phyloP scores from a whole-genome alignment of 768 basidiomycete genomes.

The Trametes coccinea region DNA sequence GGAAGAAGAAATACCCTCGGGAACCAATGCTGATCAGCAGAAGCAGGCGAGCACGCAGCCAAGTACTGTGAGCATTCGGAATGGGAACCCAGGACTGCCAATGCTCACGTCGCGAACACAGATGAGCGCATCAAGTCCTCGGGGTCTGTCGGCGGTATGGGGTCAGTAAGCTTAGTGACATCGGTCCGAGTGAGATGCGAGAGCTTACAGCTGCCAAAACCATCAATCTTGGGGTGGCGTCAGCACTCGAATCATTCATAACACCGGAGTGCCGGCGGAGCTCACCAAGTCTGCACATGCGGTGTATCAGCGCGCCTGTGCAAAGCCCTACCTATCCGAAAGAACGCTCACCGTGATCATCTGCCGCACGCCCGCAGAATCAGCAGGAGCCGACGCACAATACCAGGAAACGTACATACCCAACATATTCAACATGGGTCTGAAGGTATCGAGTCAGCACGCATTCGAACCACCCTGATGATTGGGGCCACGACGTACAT shows the following conservation, averaged over 20 bases:
- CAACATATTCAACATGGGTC: conserved; percentile 87
- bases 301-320: conserved; percentile 3
- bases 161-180: not conserved
- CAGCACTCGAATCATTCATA: not conserved
- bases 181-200: not conserved
- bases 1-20: conserved; percentile 87
- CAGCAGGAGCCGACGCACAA: conserved; percentile 1
- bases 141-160: conserved; percentile 55
- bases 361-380: conserved; percentile 36
- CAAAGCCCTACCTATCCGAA: conserved; percentile 12
- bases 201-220: conserved; percentile 77
- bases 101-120: conserved; percentile 63
- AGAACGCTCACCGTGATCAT: conserved; percentile 70
- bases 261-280: conserved; percentile 1
- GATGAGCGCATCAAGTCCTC: conserved; percentile 75
- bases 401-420: conserved; percentile 43
- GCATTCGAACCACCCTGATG: not conserved
- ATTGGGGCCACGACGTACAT: conserved; percentile 56
- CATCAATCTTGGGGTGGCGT: conserved; percentile 58
- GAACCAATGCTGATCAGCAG: conserved; percentile 63
- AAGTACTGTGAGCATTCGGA: not conserved
- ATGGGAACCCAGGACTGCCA: not conserved
- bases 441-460: conserved; percentile 57
- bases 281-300: conserved; percentile 45
- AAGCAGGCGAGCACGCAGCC: not conserved